A percentile compares a stretch with the other conserved stretches of the same genome.
These are phyloP conservation scores for Aureobasidium vineae DNA, from an alignment of 2,329 filamentous ascomycete genomes.

Conservation along the genomic window DNA sequence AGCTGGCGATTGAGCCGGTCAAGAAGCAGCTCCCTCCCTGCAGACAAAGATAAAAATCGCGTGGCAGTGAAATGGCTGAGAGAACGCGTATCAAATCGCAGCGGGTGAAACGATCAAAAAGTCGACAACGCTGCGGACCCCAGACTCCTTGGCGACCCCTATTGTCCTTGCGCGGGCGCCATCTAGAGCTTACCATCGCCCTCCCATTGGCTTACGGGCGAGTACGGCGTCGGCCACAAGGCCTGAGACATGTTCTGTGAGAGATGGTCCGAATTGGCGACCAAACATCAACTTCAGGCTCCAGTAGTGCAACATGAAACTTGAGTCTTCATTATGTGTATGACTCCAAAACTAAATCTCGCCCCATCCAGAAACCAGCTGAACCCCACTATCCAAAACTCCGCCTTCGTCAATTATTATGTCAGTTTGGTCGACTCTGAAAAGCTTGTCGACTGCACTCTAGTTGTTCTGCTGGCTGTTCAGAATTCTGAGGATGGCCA, in stretches of 20 bases:
- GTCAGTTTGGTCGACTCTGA: neutral
- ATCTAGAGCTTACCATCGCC: neutral
- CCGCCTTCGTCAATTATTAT: slow-evolving; percentile 5
- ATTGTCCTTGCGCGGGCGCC: neutral
- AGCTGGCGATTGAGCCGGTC: neutral
- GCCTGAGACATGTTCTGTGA: neutral
- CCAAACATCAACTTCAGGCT: neutral
- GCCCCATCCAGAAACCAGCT: neutral
- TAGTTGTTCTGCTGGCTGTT: slow-evolving; percentile 97
- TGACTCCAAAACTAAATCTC: neutral
- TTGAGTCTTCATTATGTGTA: neutral
- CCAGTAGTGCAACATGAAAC: neutral
- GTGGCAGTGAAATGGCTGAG: slow-evolving; percentile 16
- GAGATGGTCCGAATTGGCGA: neutral
- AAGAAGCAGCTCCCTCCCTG: neutral
- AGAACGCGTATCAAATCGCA: slow-evolving; percentile 6
- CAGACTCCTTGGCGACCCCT: slow-evolving; percentile 21
- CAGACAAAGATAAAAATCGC: neutral
- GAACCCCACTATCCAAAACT: slow-evolving; percentile 15
- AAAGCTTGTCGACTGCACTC: slow-evolving; percentile 22
- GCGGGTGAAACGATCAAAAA: slow-evolving; percentile 19
- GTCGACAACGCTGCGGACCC: slow-evolving; percentile 5
- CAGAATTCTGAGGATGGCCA: slow-evolving; percentile 90
- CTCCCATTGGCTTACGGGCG: neutral
- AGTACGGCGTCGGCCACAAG: neutral